Evolutionary conservation across 2,329 filamentous ascomycete species (phyloP).

Genomic region (Phoma sp.): DNA sequence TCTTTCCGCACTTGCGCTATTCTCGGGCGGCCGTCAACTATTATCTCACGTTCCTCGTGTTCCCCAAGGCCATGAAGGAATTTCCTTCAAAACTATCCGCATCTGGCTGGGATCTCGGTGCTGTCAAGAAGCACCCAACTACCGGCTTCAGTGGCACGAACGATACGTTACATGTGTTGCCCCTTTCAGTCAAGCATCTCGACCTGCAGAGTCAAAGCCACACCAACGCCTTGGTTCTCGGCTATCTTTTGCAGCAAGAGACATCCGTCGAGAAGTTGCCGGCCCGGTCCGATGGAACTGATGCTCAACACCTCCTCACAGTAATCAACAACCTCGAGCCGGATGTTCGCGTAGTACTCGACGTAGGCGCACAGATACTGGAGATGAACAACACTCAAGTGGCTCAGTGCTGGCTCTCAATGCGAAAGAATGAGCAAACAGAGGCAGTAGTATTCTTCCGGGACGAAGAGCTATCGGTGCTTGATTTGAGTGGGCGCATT

Average conservation of each 20-base stretch:
- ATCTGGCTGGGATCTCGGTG: slow-evolving; percentile 72
- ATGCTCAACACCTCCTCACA: slow-evolving; percentile 56
- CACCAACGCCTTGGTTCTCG: slow-evolving; percentile 72
- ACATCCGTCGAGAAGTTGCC: slow-evolving; percentile 42
- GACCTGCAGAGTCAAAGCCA: slow-evolving; percentile 64
- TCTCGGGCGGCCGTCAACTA: slow-evolving; percentile 68
- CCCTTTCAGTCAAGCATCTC: slow-evolving; percentile 62
- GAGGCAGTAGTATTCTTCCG: slow-evolving; percentile 61
- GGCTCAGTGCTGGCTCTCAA: slow-evolving; percentile 58
- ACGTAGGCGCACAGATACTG: slow-evolving; percentile 74
- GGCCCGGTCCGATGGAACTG: slow-evolving; percentile 1
- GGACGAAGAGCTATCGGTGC: slow-evolving; percentile 62
- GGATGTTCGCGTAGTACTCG: slow-evolving; percentile 67
- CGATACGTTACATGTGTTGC: slow-evolving; percentile 67
- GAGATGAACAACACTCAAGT: slow-evolving; percentile 59
- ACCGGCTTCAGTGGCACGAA: slow-evolving; percentile 77
- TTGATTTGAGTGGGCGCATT: slow-evolving; percentile 57
- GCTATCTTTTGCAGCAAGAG: slow-evolving; percentile 61
- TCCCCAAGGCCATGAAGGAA: slow-evolving; percentile 67
- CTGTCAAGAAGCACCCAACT: slow-evolving; percentile 56
- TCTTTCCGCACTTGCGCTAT: slow-evolving; percentile 64
- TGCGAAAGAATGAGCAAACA: slow-evolving; percentile 54
- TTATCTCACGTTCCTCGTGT: slow-evolving; percentile 66
- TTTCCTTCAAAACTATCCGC: slow-evolving; percentile 69
- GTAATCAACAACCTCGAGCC: slow-evolving; percentile 52